Evolutionary conservation across 331 rosid genomes (phyloP).

Genomic region (Stylosanthes scabra): DNA sequence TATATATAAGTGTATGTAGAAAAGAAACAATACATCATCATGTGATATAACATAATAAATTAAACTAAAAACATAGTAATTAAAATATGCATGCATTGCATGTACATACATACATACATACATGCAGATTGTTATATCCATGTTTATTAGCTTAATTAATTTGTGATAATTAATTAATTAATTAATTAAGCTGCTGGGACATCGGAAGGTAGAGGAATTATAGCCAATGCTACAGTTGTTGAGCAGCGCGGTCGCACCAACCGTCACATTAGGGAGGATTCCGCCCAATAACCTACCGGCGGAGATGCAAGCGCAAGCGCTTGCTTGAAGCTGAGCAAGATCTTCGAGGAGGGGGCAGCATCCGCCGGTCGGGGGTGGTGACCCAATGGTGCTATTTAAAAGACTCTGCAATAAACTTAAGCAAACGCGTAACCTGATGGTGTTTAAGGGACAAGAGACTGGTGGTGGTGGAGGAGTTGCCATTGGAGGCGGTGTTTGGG

Average conservation of each 20-base stretch:
- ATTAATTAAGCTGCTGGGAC: too few species aligned
- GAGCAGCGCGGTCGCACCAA: too few species aligned
- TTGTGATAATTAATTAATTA: neutral
- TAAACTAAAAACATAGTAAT: too few species aligned
- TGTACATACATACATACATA: neutral
- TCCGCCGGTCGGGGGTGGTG: neutral
- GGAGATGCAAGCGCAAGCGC: too few species aligned
- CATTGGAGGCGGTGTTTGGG: neutral
- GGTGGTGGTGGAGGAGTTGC: neutral
- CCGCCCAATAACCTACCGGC: too few species aligned
- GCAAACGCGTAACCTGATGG: neutral
- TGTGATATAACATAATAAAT: neutral
- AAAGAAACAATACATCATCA: too few species aligned
- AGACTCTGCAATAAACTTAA: neutral
- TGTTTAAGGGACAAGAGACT: neutral
- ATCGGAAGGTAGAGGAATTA: too few species aligned
- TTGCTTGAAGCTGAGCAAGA: too few species aligned
- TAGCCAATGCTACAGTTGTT: too few species aligned
- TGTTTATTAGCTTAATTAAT: neutral
- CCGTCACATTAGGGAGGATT: too few species aligned
- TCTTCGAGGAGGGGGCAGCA: too few species aligned
- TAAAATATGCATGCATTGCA: neutral
- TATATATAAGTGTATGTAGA: too few species aligned
- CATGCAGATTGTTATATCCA: neutral
- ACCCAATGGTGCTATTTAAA: neutral